A percentile compares a stretch with the other conserved stretches of the same genome.
phyloP scores from a whole-genome alignment of 75 land plant genomes.

The Pinus tabuliformis region DNA sequence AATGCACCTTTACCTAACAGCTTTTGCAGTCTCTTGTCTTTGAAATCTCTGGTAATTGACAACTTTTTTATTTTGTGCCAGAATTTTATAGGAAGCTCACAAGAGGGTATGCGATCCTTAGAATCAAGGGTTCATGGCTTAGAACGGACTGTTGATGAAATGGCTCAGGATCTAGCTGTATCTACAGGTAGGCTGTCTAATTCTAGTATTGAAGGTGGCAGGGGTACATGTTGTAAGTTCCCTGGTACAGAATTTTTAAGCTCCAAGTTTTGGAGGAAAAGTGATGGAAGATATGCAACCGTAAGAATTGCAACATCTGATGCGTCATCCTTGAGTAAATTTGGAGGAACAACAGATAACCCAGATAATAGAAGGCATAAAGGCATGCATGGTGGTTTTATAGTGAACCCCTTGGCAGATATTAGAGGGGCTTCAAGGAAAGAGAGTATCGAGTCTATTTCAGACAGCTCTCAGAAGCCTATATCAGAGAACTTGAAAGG shows the following conservation, averaged over 20 bases:
- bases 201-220: conserved; percentile 10
- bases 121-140: conserved; percentile 61
- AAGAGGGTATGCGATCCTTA: conserved; percentile 51
- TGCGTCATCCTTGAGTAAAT: background rate
- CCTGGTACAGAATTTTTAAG: conserved; percentile 69
- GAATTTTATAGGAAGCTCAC: conserved; percentile 73
- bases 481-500: background rate
- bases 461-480: background rate
- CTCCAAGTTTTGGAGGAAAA: conserved; percentile 63
- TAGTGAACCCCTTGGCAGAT: conserved; percentile 31
- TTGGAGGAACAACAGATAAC: background rate
- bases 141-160: conserved; percentile 63
- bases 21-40: background rate
- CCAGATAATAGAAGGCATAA: conserved; percentile 3
- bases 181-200: conserved; percentile 43
- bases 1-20: background rate
- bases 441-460: background rate
- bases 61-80: conserved; percentile 11
- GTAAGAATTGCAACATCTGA: conserved; percentile 20
- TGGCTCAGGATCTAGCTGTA: conserved; percentile 50
- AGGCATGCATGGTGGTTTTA: conserved; percentile 9
- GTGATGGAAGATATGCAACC: conserved; percentile 31
- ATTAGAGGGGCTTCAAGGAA: conserved; percentile 5
- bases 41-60: background rate
- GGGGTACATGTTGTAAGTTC: conserved; percentile 50